phyloP scores from a whole-genome alignment of 2,329 filamentous ascomycete genomes.

The Colletotrichum zoysiae region DNA sequence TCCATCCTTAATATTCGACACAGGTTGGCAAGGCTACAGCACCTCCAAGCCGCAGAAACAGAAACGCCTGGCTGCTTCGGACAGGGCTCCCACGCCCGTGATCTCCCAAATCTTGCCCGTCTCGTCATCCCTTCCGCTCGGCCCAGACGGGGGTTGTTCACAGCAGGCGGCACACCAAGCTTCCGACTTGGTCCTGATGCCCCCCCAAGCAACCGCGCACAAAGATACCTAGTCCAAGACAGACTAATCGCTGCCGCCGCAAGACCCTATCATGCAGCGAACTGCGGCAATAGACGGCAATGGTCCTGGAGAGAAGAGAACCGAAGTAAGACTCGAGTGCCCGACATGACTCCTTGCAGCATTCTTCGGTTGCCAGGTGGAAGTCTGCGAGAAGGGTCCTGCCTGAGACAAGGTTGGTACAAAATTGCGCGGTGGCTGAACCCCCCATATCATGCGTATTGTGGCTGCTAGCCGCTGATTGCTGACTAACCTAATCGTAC shows the following conservation, averaged over 20 bases:
- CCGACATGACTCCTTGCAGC: slow-evolving; percentile 24
- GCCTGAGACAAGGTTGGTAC: slow-evolving; percentile 36
- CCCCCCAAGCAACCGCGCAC: slow-evolving; percentile 11
- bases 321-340: slow-evolving; percentile 36
- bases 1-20: slow-evolving; percentile 14
- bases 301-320: not conserved
- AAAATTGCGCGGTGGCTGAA: slow-evolving; percentile 33
- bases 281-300: not conserved
- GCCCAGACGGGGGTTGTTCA: slow-evolving; percentile 18
- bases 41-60: slow-evolving; percentile 25
- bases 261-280: not conserved
- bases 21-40: slow-evolving; percentile 41
- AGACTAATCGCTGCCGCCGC: not conserved
- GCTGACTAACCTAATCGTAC: not conserved
- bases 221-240: not conserved
- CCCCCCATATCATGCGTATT: slow-evolving; percentile 4
- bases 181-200: slow-evolving; percentile 8
- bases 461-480: not conserved
- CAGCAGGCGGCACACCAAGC: slow-evolving; percentile 26
- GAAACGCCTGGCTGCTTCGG: slow-evolving; percentile 32
- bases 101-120: slow-evolving; percentile 35
- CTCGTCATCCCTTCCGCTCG: slow-evolving; percentile 35
- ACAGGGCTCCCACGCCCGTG: slow-evolving; percentile 35
- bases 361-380: slow-evolving; percentile 40
- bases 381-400: slow-evolving; percentile 33